Evolutionary conservation across 345 rosid genomes (phyloP).

Genomic region (Acer campestre): DNA sequence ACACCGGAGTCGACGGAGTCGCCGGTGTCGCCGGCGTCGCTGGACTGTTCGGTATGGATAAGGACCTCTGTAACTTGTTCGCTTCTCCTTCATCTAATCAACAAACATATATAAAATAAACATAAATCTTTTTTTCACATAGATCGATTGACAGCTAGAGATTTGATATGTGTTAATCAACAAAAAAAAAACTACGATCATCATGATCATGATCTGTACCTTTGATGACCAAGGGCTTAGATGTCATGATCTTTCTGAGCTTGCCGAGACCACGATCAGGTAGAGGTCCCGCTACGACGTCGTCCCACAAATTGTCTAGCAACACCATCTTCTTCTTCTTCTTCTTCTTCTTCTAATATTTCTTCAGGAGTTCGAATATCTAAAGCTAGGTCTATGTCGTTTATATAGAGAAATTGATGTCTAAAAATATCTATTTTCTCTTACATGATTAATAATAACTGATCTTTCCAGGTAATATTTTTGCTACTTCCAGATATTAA

Average conservation of each 20-base stretch:
- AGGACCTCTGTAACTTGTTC: slow-evolving; percentile 54
- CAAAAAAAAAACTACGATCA: too few relatives aligned
- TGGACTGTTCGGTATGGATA: slow-evolving; percentile 67
- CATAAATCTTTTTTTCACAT: too few relatives aligned
- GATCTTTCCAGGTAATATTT: slow-evolving; percentile 1
- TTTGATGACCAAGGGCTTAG: slow-evolving; percentile 50
- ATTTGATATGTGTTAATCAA: too few relatives aligned
- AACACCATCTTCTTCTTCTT: slow-evolving; percentile 35
- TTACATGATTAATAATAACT: neutral
- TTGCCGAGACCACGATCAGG: slow-evolving; percentile 87
- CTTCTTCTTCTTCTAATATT: neutral
- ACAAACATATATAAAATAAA: neutral
- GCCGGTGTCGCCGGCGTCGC: slow-evolving; percentile 65
- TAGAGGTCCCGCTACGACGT: slow-evolving; percentile 81
- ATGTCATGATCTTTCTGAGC: slow-evolving; percentile 61
- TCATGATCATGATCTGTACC: slow-evolving; percentile 29
- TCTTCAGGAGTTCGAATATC: too few relatives aligned
- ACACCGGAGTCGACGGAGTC: slow-evolving; percentile 64
- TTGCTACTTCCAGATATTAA: slow-evolving; percentile 23
- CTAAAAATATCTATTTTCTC: slow-evolving; percentile 3
- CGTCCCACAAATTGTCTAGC: slow-evolving; percentile 86
- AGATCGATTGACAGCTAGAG: too few relatives aligned
- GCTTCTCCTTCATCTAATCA: slow-evolving; percentile 44
- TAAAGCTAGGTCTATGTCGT: neutral
- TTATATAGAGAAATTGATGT: slow-evolving; percentile 23